Evolutionary conservation across 495 filamentous ascomycete genomes (phyloP), one percentile per base, ranked within the genome.

Genomic region (Articulospora tetracladia): DNA sequence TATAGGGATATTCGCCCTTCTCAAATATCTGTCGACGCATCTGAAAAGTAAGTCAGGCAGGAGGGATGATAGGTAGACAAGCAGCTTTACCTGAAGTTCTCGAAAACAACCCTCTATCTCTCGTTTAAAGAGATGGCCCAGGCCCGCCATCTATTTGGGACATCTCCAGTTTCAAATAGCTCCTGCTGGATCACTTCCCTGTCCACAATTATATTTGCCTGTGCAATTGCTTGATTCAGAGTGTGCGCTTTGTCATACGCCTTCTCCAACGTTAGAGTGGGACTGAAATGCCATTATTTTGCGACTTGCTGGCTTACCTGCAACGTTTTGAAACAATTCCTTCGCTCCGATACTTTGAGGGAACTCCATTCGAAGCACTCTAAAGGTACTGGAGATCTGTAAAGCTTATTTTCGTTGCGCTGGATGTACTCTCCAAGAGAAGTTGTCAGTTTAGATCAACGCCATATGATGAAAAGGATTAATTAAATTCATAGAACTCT

Each of bases 221-320:
- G n/a, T n/a, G n/a, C n/a, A n/a, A n/a, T n/a, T n/a, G n/a, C n/a
- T n/a, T n/a, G n/a, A n/a, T n/a, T n/a, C n/a, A n/a, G n/a, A n/a
- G n/a, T n/a, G n/a, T n/a, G n/a, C n/a, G n/a, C 22, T 20, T 55
- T 55, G n/a, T 61, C 58, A n/a, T 55, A 34, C 7, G 15, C 28
- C 58, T 61, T 8, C 11, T 17, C 13, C 8, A 22, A 25, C 1
- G 8, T 54, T 13, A 34, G n/a, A 20, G 58, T 32, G 7, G 22
- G 1, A 4, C 24, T 27, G 30, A 34, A 34, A 15, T 7, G 30
- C 8, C 17, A 17, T 11, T 44, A 32, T 32, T 13, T 32, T 32
- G 30, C 6, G 6, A 13, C 30, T 44, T 28, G 12, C 25, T 30
- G 17, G 41, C 13, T 22, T 36, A 58, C 56, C 28, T 58, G 56